Conservation (phyloP, 768 basidiomycete species). For the Boletus rufocinnamomeus region DNA sequence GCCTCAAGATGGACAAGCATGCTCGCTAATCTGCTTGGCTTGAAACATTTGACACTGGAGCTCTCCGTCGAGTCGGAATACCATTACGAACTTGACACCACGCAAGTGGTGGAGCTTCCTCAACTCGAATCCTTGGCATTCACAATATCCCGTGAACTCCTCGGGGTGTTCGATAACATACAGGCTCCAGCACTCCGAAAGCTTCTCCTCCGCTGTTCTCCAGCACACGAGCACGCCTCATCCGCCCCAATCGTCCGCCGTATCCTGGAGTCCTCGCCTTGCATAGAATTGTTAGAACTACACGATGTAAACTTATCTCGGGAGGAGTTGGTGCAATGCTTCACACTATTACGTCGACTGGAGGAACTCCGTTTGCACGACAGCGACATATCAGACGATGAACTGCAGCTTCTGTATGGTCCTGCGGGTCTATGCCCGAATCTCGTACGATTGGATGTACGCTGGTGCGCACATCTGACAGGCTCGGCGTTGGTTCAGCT, state of each 20-base stretch:
- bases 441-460: constrained; percentile 52
- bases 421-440: constrained; percentile 46
- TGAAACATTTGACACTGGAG: constrained; percentile 44
- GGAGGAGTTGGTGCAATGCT: constrained; percentile 39
- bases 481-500: constrained; percentile 53
- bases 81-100: constrained; percentile 20
- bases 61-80: constrained; percentile 35
- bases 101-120: constrained; percentile 22
- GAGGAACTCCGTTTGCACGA: constrained; percentile 57
- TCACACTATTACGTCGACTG: constrained; percentile 41
- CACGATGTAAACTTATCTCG: constrained; percentile 49
- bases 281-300: constrained; percentile 47
- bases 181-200: constrained; percentile 38
- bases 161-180: constrained; percentile 30
- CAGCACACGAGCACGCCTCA: constrained; percentile 21
- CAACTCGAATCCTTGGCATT: constrained; percentile 34
- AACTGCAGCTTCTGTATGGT: constrained; percentile 41
- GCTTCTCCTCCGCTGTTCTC: constrained; percentile 44
- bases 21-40: constrained; percentile 41
- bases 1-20: constrained; percentile 33
- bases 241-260: constrained; percentile 31
- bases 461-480: constrained; percentile 59
- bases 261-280: constrained; percentile 35
- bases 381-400: constrained; percentile 54
- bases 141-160: constrained; percentile 34